Evolutionary conservation across 768 basidiomycete genomes (phyloP).

Genomic region (Austroboletus festivus): DNA sequence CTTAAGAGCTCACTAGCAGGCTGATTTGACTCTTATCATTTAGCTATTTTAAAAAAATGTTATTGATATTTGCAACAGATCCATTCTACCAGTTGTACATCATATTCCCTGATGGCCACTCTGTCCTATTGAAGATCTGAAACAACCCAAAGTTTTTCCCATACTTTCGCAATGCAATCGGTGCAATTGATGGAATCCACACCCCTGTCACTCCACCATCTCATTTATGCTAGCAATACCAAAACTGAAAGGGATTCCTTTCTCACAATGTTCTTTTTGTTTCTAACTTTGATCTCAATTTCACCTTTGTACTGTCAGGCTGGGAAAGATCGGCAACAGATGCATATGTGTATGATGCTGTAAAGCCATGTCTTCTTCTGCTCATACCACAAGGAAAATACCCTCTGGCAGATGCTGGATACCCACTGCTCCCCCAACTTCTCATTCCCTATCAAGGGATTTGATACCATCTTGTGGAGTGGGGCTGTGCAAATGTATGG

Average conservation of each 20-base stretch:
- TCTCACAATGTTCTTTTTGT: constrained; percentile 38
- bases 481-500: not conserved
- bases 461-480: not conserved
- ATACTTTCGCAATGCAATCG: not conserved
- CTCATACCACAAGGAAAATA: not conserved
- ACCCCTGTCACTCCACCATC: not conserved
- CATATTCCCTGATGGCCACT: not conserved
- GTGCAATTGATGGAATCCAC: not conserved
- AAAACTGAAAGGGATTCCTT: constrained; percentile 26
- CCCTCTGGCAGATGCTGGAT: not conserved
- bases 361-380: not conserved
- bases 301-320: constrained; percentile 37
- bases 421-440: not conserved
- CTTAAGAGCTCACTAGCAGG: not conserved
- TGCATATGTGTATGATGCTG: constrained; percentile 18
- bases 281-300: constrained; percentile 33
- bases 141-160: not conserved
- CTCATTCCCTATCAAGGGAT: not conserved
- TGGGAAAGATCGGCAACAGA: constrained; percentile 42
- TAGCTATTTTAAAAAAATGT: not conserved
- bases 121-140: not conserved
- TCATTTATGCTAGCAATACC: not conserved
- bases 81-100: not conserved
- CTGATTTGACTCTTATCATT: not conserved
- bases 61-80: not conserved